Evolutionary conservation across 2,329 filamentous ascomycete genomes (phyloP), one percentile per base, ranked within the genome.

Genomic region (Zymoseptoria tritici): DNA sequence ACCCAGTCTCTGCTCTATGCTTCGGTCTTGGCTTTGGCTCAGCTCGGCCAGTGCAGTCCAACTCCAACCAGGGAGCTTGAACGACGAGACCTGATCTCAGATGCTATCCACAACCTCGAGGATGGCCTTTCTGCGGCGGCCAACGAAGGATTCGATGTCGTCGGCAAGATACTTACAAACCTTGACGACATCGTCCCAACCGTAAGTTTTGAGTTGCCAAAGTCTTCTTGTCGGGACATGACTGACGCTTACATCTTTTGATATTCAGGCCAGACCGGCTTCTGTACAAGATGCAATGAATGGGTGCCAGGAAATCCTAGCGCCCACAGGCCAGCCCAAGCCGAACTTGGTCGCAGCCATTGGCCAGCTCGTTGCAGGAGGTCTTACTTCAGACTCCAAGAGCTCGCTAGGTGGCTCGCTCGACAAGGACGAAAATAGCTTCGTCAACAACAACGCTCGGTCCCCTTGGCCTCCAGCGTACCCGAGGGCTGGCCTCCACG

Each of bases 401-500:
- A 52, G 11, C 11, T 21, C 50, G 11, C 20, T 24, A 13, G 50
- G 7, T 5, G 50, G n/a, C 19, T 21, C 50, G 7, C 11, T 52
- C 11, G 70, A 68, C 24, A 56, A 68, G 7, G 58, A 57, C 0
- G 53, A 57, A 26, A 68, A 67, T 58, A 67, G 61, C 57, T 59
- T 62, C 19, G 60, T 55, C 50, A 73, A 73, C 42, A 53, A 62
- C 57, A 72, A 71, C 58, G 29, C 60, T 5, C 54, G 59, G 8
- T 56, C 60, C 5, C 67, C 70, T 9, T 49, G 49, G 19, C 52
- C 51, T 4, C 49, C 61, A 1, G 72, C 77, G 16, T 80, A 73
- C 29, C 77, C 74, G 2, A 73, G 71, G 61, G 70, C 68, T 46
- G 65, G 68, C 26, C 57, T 69, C 6, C 67, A 60, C 2, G 81